Conservation (phyloP, 2,329 filamentous ascomycete genomes). For the Arthroderma sp. region DNA sequence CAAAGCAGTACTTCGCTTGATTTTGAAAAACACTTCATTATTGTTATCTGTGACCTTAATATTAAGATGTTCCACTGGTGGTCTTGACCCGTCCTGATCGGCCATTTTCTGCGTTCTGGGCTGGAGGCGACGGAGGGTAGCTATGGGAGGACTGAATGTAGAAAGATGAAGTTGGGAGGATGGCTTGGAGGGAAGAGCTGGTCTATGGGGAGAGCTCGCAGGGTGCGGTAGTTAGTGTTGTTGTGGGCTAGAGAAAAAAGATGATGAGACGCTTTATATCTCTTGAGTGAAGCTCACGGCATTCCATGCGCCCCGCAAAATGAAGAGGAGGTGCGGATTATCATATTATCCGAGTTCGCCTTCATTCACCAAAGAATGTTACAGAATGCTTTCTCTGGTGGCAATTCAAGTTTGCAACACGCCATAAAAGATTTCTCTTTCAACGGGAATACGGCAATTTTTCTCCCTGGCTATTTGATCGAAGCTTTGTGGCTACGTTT, state of each 20-base stretch:
- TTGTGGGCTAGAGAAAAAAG: background rate
- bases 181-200: background rate
- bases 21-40: conserved; percentile 99
- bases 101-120: conserved; percentile 1
- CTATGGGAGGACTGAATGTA: conserved; percentile 1
- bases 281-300: too few relatives aligned
- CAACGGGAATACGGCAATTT: too few relatives aligned
- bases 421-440: too few relatives aligned
- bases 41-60: conserved; percentile 99
- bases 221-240: background rate
- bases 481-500: too few relatives aligned
- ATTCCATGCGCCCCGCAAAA: too few relatives aligned
- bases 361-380: too few relatives aligned
- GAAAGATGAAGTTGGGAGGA: background rate
- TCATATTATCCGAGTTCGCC: too few relatives aligned
- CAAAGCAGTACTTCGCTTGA: conserved; percentile 88
- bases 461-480: too few relatives aligned
- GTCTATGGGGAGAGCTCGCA: background rate
- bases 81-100: conserved; percentile 10
- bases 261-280: too few relatives aligned
- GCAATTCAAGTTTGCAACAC: too few relatives aligned
- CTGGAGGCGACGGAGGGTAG: background rate
- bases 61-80: conserved; percentile 71
- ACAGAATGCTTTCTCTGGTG: too few relatives aligned
- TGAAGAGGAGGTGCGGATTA: too few relatives aligned